These are phyloP conservation scores for Albifimbria verrucaria DNA, from an alignment of 2,329 filamentous ascomycete species.

Conservation along the genomic window DNA sequence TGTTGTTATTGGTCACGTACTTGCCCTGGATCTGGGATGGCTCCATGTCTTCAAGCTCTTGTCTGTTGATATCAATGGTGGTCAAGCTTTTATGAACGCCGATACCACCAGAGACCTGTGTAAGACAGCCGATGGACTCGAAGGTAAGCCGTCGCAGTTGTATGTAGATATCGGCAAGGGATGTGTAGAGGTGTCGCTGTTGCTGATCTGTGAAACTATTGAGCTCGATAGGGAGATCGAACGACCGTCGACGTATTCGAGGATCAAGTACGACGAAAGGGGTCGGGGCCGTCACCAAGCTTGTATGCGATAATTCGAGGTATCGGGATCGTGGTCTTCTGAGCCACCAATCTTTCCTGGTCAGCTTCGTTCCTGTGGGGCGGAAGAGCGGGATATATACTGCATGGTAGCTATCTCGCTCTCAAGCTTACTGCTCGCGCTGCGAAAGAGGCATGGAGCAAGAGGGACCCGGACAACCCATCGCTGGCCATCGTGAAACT, in stretches of 20 bases:
- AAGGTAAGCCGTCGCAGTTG: slow-evolving; percentile 14
- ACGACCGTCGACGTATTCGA: slow-evolving; percentile 13
- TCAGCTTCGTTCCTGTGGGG: background rate
- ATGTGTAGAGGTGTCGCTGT: slow-evolving; percentile 1
- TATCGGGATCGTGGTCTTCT: slow-evolving; percentile 10
- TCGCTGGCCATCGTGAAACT: slow-evolving; percentile 8
- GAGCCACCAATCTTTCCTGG: slow-evolving; percentile 8
- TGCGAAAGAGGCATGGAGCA: slow-evolving; percentile 4
- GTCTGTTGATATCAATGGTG: slow-evolving; percentile 19
- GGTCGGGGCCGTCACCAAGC: background rate
- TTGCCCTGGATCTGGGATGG: slow-evolving; percentile 12
- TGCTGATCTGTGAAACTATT: slow-evolving; percentile 1
- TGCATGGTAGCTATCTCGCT: slow-evolving; percentile 16
- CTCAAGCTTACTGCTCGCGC: slow-evolving; percentile 8
- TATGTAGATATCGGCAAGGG: slow-evolving; percentile 7
- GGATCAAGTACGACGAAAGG: slow-evolving; percentile 13
- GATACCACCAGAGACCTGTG: slow-evolving; percentile 1
- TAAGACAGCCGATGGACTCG: slow-evolving; percentile 11
- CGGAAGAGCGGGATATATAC: slow-evolving; percentile 4
- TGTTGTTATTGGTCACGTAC: slow-evolving; percentile 6
- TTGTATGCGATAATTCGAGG: slow-evolving; percentile 9
- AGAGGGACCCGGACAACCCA: slow-evolving; percentile 15
- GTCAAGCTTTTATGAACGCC: slow-evolving; percentile 7
- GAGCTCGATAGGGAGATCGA: slow-evolving; percentile 3
- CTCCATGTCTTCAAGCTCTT: slow-evolving; percentile 20